Conservation (phyloP, 2,329 filamentous ascomycete species). For the Pseudogymnoascus sp. region DNA sequence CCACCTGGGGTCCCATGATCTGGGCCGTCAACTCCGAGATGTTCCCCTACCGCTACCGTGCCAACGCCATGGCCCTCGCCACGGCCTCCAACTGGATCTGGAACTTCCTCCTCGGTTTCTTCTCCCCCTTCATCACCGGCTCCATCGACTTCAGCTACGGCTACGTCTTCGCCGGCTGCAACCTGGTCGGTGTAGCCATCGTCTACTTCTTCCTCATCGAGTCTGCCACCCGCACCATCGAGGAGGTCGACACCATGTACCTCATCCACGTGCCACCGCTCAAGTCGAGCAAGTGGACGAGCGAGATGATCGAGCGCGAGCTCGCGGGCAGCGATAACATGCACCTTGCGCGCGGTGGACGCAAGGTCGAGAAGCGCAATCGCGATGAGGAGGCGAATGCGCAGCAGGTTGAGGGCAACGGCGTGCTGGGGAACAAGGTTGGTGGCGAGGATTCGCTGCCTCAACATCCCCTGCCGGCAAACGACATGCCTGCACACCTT, state of each 20-base stretch:
- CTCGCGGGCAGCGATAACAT: background rate
- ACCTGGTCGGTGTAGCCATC: conserved; percentile 54
- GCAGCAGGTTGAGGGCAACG: conserved; percentile 3
- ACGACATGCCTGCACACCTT: background rate
- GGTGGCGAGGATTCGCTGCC: background rate
- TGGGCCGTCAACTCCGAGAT: conserved; percentile 64
- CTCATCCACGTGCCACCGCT: conserved; percentile 32
- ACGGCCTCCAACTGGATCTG: conserved; percentile 61
- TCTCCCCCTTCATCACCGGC: conserved; percentile 69
- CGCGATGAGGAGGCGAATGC: conserved; percentile 1
- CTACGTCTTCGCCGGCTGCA: conserved; percentile 69
- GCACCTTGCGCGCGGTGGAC: background rate
- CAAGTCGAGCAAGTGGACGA: conserved; percentile 27
- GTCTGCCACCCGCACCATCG: conserved; percentile 34
- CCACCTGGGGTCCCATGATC: conserved; percentile 62
- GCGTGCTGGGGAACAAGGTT: background rate
- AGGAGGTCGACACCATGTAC: conserved; percentile 24
- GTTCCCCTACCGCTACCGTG: conserved; percentile 56
- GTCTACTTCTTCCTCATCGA: conserved; percentile 76
- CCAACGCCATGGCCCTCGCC: conserved; percentile 52
- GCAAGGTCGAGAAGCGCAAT: conserved; percentile 8
- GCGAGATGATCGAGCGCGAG: conserved; percentile 9
- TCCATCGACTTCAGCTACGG: conserved; percentile 67
- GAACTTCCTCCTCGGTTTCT: conserved; percentile 71
- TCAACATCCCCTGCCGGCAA: background rate